Evolutionary conservation across 176 grass and related monocot genomes (phyloP).

Genomic region (Bonia amplexicaulis): DNA sequence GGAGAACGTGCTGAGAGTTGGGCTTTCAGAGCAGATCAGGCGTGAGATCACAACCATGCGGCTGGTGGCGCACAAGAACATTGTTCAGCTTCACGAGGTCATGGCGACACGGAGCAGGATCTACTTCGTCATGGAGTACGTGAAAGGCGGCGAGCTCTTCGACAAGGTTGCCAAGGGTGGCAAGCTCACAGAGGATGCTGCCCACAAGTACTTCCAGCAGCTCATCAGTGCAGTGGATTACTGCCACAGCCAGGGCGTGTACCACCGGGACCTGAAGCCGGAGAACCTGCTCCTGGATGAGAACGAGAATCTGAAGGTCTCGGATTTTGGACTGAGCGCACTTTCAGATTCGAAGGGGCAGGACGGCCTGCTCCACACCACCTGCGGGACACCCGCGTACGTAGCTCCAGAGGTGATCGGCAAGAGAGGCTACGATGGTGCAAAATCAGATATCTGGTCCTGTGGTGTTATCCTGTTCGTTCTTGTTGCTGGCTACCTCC

Average conservation of each 20-base stretch:
- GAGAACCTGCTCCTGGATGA: slow-evolving; percentile 70
- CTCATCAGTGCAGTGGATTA: slow-evolving; percentile 55
- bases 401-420: slow-evolving; percentile 84
- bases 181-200: slow-evolving; percentile 47
- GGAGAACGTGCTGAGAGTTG: slow-evolving; percentile 41
- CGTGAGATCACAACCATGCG: slow-evolving; percentile 64
- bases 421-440: slow-evolving; percentile 71
- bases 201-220: slow-evolving; percentile 60
- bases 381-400: slow-evolving; percentile 84
- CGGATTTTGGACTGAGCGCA: slow-evolving; percentile 65
- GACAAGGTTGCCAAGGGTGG: slow-evolving; percentile 49
- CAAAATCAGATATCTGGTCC: slow-evolving; percentile 82
- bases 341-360: slow-evolving; percentile 54
- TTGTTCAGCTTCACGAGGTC: slow-evolving; percentile 65
- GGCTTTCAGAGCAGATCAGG: slow-evolving; percentile 62
- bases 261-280: slow-evolving; percentile 64
- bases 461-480: slow-evolving; percentile 85
- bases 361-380: slow-evolving; percentile 72
- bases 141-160: slow-evolving; percentile 66
- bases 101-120: slow-evolving; percentile 67
- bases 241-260: slow-evolving; percentile 66
- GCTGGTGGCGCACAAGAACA: slow-evolving; percentile 55
- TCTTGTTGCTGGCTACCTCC: slow-evolving; percentile 64
- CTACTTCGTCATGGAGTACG: slow-evolving; percentile 72
- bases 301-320: slow-evolving; percentile 57